Evolutionary conservation across 345 rosid species (phyloP).

Genomic region (Salix koriyanagi): DNA sequence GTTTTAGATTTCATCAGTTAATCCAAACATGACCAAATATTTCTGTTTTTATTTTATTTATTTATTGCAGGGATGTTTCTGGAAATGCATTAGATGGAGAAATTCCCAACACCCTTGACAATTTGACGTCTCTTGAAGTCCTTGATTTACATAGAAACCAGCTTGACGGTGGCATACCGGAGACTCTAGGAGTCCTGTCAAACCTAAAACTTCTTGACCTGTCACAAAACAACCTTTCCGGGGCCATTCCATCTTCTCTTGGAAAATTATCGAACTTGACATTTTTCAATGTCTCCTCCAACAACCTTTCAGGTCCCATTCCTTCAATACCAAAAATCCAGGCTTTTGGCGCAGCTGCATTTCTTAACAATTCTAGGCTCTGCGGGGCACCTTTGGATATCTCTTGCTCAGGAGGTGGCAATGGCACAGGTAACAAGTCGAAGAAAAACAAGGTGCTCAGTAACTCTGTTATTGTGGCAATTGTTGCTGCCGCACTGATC

Average conservation of each 20-base stretch:
- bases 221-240: constrained; percentile 66
- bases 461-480: constrained; percentile 75
- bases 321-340: constrained; percentile 47
- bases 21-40: constrained; percentile 10
- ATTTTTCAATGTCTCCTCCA: constrained; percentile 67
- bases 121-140: constrained; percentile 66
- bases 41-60: constrained; percentile 9
- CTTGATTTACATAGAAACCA: constrained; percentile 68
- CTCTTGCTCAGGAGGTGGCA: constrained; percentile 46
- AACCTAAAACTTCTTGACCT: constrained; percentile 58
- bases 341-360: constrained; percentile 63
- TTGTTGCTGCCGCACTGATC: constrained; percentile 78
- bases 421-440: constrained; percentile 24
- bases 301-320: constrained; percentile 68
- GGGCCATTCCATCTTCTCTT: constrained; percentile 66
- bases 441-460: constrained; percentile 51
- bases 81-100: constrained; percentile 66
- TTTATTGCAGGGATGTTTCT: constrained; percentile 71
- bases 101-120: constrained; percentile 55
- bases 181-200: constrained; percentile 50
- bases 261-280: constrained; percentile 47
- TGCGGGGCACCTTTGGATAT: constrained; percentile 70
- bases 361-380: constrained; percentile 63
- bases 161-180: constrained; percentile 64
- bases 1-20: constrained; percentile 8